Evolutionary conservation across 2,329 filamentous ascomycete species (phyloP).

Genomic region (Pseudogymnoascus sp.): DNA sequence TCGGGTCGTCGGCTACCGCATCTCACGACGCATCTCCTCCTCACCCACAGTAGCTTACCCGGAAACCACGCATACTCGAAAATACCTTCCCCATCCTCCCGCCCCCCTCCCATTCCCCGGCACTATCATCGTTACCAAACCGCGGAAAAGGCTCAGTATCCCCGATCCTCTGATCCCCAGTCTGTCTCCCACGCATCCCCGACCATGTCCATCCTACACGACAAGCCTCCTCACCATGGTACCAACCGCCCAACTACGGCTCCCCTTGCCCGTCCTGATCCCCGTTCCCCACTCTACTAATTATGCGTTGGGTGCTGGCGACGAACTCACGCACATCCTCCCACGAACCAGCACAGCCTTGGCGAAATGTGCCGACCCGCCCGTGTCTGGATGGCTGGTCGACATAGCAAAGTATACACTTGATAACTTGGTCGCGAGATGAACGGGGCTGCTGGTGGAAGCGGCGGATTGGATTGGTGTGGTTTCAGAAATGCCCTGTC

Average conservation of each 20-base stretch:
- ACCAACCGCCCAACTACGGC: not conserved
- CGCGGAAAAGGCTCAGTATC: not conserved
- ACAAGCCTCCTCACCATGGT: not conserved
- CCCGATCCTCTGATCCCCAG: not conserved
- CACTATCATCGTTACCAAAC: not conserved
- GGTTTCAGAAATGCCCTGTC: not conserved
- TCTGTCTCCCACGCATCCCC: not conserved
- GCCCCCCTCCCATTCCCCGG: not conserved
- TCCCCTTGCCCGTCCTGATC: not conserved
- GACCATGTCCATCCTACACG: not conserved
- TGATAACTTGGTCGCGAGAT: not conserved
- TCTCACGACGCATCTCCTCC: not conserved
- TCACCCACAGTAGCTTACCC: not conserved
- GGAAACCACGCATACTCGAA: not conserved
- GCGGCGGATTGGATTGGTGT: not conserved
- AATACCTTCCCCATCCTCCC: not conserved
- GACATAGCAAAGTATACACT: not conserved
- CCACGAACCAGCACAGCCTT: not conserved
- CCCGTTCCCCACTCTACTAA: not conserved
- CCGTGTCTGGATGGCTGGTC: not conserved
- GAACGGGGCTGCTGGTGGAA: not conserved
- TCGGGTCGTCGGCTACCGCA: not conserved
- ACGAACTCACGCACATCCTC: not conserved
- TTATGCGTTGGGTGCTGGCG: not conserved
- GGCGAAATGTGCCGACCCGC: not conserved